Evolutionary conservation across 2,329 filamentous ascomycete species (phyloP), one percentile per base, ranked within the genome.

Genomic region (Ophiocordyceps camponoti-rufipedis): DNA sequence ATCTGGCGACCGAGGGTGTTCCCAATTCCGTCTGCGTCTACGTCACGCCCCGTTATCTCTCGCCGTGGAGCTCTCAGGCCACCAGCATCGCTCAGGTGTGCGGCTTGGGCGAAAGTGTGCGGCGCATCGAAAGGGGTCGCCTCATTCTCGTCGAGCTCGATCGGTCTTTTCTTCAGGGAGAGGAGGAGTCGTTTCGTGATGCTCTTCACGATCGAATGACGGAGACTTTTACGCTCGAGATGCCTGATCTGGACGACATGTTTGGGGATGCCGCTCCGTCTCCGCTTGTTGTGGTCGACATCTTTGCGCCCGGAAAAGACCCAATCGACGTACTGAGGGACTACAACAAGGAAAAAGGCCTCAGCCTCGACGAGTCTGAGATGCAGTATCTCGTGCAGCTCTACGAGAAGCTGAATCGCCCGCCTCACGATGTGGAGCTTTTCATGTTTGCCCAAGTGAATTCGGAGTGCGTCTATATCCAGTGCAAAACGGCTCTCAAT

Each of bases 361-460:
- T 98, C 50, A 88, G 86, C 16, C 73, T 98, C 48, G 89, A 96
- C 60, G 72, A 79, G 47, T 80, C 81, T 9, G 88, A 98, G 61
- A 93, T 96, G 61, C 80, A 94, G 48, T 96, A 98, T 58, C 72
- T 98, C 38, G 85, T 94, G n/a, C 79, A 87, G 45, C 55, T 57
- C 32, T 61, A 60, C 48, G 55, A 53, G 45, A 53, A 53, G 42
- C 57, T 60, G 16, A 74, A 77, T 50, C 68, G 79, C 35, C 68
- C 74, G 43, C 85, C 85, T 1, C 81, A 87, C 49, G 91, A 96
- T 60, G 85, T 96, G 41, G 91, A 98, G 66, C 72, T 96, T 19
- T 96, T 96, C 71, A 96, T 96, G 91, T 98, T 96, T 62, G 89
- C 89, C 14, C 91, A 98, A 65, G 89, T 98, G 60, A 96, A 96